phyloP scores from a whole-genome alignment of 805 yeast genomes.

The Wickerhamiella musiphila region DNA sequence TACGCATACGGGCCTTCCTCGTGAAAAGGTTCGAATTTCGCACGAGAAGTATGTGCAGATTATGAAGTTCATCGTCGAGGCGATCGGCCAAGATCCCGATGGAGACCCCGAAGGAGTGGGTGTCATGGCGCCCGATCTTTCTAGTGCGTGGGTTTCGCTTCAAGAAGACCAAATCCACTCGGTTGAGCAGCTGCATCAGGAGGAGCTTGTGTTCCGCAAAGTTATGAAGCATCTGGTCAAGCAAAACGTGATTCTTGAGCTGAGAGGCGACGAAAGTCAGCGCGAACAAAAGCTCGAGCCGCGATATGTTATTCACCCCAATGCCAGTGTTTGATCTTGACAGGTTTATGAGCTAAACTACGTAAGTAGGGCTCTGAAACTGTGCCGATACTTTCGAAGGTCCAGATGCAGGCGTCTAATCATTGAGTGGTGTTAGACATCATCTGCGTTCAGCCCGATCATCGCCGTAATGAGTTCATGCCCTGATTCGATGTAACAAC shows the following conservation, averaged over 20 bases:
- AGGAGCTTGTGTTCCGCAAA: conserved; percentile 54
- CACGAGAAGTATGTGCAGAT: conserved; percentile 76
- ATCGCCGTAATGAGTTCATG: too few species aligned
- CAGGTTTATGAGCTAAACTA: too few species aligned
- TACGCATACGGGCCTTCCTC: conserved; percentile 3
- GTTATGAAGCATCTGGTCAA: conserved; percentile 70
- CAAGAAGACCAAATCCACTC: conserved; percentile 53
- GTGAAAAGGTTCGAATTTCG: conserved; percentile 38
- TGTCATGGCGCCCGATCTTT: conserved; percentile 45
- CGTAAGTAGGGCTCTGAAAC: too few species aligned
- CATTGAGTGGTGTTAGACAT: too few species aligned
- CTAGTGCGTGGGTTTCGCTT: conserved; percentile 66
- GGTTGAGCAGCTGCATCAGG: conserved; percentile 54
- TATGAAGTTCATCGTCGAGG: conserved; percentile 60
- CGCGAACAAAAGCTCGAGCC: too few species aligned
- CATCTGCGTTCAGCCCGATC: too few species aligned
- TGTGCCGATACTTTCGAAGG: too few species aligned
- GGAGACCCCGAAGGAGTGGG: conserved; percentile 38
- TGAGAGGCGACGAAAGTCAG: conserved; percentile 39
- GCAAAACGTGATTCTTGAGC: conserved; percentile 65
- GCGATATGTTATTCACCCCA: conserved; percentile 22
- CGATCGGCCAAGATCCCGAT: conserved; percentile 35
- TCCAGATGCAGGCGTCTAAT: too few species aligned
- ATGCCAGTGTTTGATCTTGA: conserved; percentile 6
- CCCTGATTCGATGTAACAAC: too few species aligned